Evolutionary conservation across 306 rosid genomes (phyloP).

Genomic region (Fragaria vesca): DNA sequence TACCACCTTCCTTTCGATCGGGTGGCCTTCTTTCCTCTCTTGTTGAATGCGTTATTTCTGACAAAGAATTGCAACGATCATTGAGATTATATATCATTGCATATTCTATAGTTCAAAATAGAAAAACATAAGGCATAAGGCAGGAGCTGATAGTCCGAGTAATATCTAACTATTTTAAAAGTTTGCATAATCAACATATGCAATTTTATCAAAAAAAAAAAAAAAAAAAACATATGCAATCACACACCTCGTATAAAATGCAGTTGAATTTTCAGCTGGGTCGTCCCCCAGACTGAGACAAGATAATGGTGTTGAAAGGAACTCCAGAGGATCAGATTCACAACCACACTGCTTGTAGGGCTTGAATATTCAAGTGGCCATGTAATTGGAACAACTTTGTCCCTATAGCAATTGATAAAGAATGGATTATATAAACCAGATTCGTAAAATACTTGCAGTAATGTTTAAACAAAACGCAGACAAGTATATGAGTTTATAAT

Average conservation of each 20-base stretch:
- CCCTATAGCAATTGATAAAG: background rate
- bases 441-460: background rate
- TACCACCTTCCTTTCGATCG: background rate
- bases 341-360: background rate
- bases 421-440: background rate
- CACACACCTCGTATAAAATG: background rate
- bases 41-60: background rate
- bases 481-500: background rate
- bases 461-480: background rate
- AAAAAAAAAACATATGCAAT: background rate
- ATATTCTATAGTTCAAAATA: background rate
- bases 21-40: background rate
- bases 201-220: too few species aligned
- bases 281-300: background rate
- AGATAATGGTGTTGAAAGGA: background rate
- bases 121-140: background rate
- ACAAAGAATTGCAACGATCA: background rate
- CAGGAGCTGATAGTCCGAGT: too few species aligned
- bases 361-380: background rate
- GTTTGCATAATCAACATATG: background rate
- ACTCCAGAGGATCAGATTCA: background rate
- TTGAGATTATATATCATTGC: background rate
- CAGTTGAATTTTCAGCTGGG: background rate
- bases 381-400: background rate
- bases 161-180: background rate